These are phyloP conservation scores for Cladosporium sp. DNA, from an alignment of 2,329 filamentous ascomycete genomes.

Conservation along the genomic window DNA sequence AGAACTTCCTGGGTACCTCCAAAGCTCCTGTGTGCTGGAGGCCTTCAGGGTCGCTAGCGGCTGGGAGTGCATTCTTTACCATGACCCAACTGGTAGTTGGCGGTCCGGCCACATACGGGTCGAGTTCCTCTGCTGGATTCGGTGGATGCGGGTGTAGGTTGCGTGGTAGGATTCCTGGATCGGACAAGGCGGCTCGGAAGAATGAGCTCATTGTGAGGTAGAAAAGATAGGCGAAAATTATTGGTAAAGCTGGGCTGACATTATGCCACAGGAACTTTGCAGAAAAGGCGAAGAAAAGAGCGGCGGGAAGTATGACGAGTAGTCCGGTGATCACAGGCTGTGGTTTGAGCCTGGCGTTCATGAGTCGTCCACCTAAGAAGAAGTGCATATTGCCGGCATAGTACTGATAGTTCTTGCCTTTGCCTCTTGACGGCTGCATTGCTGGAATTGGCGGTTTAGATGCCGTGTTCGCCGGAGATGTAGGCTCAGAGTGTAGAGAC, in stretches of 20 bases:
- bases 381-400: slow-evolving; percentile 94
- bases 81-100: slow-evolving; percentile 92
- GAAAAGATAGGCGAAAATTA: slow-evolving; percentile 88
- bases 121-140: slow-evolving; percentile 65
- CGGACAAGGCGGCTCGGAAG: slow-evolving; percentile 84
- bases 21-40: slow-evolving; percentile 62
- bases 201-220: slow-evolving; percentile 92
- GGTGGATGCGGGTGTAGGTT: slow-evolving; percentile 90
- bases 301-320: slow-evolving; percentile 74
- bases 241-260: slow-evolving; percentile 82
- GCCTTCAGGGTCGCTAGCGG: slow-evolving; percentile 21
- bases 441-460: slow-evolving; percentile 5
- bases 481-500: slow-evolving; percentile 78
- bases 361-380: slow-evolving; percentile 78
- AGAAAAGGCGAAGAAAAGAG: slow-evolving; percentile 82
- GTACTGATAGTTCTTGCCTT: slow-evolving; percentile 81
- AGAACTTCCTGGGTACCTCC: slow-evolving; percentile 98
- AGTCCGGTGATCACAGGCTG: slow-evolving; percentile 86
- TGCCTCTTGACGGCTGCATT: slow-evolving; percentile 1
- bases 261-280: slow-evolving; percentile 84
- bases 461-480: slow-evolving; percentile 57
- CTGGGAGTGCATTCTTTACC: slow-evolving; percentile 49
- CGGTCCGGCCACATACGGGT: slow-evolving; percentile 78
- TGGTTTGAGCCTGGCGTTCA: slow-evolving; percentile 83
- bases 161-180: slow-evolving; percentile 89